Evolutionary conservation across 108 stramenopile species (phyloP).

Genomic region (Chaetoceros muelleri): DNA sequence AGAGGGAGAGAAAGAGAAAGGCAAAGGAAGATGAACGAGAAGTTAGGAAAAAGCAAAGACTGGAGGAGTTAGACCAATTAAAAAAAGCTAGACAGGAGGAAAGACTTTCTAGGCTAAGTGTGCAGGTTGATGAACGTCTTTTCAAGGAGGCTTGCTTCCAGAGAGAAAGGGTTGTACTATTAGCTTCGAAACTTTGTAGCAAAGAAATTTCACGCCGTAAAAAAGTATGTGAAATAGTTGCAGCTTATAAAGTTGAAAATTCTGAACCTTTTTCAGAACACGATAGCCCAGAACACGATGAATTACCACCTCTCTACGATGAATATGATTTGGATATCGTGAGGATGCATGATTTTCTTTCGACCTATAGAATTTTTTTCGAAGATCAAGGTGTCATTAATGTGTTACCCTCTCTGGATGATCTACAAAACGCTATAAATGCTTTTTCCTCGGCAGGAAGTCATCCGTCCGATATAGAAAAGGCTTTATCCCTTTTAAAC

Average conservation of each 20-base stretch:
- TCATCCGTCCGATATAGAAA: constrained; percentile 3
- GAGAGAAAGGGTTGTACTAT: constrained; percentile 52
- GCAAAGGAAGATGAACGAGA: constrained; percentile 47
- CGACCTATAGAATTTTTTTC: constrained; percentile 56
- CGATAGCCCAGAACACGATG: background rate
- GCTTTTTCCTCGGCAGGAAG: constrained; percentile 14
- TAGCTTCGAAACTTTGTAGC: constrained; percentile 42
- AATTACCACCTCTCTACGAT: constrained; percentile 44
- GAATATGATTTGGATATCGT: constrained; percentile 66
- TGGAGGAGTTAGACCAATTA: constrained; percentile 69
- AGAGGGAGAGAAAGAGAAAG: constrained; percentile 48
- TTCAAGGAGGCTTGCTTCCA: constrained; percentile 59
- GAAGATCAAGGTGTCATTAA: constrained; percentile 24
- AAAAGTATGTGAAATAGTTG: constrained; percentile 52
- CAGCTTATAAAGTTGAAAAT: constrained; percentile 27
- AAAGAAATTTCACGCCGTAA: constrained; percentile 64
- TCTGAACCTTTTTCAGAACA: background rate
- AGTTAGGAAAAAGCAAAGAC: constrained; percentile 42
- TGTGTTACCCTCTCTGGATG: constrained; percentile 48
- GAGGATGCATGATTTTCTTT: constrained; percentile 69
- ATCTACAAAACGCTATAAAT: constrained; percentile 59
- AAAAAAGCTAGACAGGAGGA: constrained; percentile 58
- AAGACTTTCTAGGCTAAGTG: constrained; percentile 42
- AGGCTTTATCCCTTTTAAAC: constrained; percentile 25
- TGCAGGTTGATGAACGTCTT: constrained; percentile 74